Base-by-base conservation (phyloP, 1,284 basidiomycete species). In the Erythrobasidium hasegawianum region DNA sequence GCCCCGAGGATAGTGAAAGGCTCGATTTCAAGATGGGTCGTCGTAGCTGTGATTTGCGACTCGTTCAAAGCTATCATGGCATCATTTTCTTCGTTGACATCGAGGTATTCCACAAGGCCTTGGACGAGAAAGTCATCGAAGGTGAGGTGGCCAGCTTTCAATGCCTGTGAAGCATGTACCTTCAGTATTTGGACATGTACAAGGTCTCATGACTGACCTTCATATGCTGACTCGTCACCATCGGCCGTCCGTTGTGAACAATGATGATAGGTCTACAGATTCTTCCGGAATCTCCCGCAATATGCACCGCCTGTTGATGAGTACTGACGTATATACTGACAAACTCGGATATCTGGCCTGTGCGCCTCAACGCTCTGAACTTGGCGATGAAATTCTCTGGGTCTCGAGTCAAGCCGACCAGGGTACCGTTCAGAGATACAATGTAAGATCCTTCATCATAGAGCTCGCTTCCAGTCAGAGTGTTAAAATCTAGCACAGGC, bases 41-140 rank as follows among this genome's bases (percentile, higher is more conserved):
- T 93, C 7, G 76, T 83, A 26, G 84, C 81, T 20, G 86, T 85
- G 73, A 98, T 90, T 76, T 95, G 87, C 54, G 83, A 79, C 79
- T 99, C 96, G 79, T 97, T 96, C 22, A 98, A 83, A 0, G 96
- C 94, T 71, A 98, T 97, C 78, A 89, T 89, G 18, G 93, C 89
- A 79, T 99, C 96, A 77, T 98, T 98, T 79, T 99, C 96, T 78
- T 99, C 96, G 77, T 99, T 99, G 69, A 97, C 95, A 76, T 99
- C 96, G 53, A 98, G 85, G 76, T 99, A 99, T 78, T 99, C 96
- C 71, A 99, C 90, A n/a, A 99, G 83, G n/a, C 96, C 96, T 65
- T 86, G 86, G 55, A 84, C 84, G 18, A 99, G 81, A 79, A 98
- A 98, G 77, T 96, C 92, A 77, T 99, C 95, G 75, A 99, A 99